Evolutionary conservation across 2,329 filamentous ascomycete genomes (phyloP), one percentile per base, ranked within the genome.

Genomic region (Phaeomoniella chlamydospora): DNA sequence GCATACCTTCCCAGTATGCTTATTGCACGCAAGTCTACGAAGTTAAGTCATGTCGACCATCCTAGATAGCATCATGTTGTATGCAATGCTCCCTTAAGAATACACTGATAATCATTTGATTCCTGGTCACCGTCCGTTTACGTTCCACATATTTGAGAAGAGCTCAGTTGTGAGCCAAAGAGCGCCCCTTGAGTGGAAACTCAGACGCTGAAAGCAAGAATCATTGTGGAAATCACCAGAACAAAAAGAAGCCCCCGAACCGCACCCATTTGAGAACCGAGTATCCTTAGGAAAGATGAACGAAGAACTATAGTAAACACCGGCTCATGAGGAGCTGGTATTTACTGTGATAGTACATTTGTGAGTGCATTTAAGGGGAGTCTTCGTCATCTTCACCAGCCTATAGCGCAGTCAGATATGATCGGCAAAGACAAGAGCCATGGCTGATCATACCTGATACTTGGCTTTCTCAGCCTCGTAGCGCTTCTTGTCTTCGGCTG

Each of bases 391-490:
- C 71, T 49, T 65, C 71, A 42, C 65, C 68, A 54, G 71, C 70
- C 69, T 77, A 43, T 17, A 34, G 26, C n/a, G 18, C 15, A 9
- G 26, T 11, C 15, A n/a, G 16, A 3, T 9, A 33, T 48, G 22
- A 41, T 35, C 10, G 37, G 13, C 13, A 15, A 17, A 22, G 3
- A 18, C 14, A 12, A 10, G 18, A 26, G 16, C 18, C 19, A 29
- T 64, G 22, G n/a, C 22, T 6, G 22, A 26, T 26, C 22, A 69
- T 70, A 92, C 85, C 54, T 85, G 78, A 72, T 93, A 98, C 46
- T 75, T 82, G 48, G 80, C 79, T 75, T 98, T 98, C 75, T 96
- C 86, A 50, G 94, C 84, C 63, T 96, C 88, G 59, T 96, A 98
- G 43, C 90, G 80, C 80, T 96, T 94, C 84, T 96, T 98, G 68